A percentile compares a stretch with the other conserved stretches of the same genome.
phyloP scores from a whole-genome alignment of 352 stramenopile species.

The Bremia lactucae region DNA sequence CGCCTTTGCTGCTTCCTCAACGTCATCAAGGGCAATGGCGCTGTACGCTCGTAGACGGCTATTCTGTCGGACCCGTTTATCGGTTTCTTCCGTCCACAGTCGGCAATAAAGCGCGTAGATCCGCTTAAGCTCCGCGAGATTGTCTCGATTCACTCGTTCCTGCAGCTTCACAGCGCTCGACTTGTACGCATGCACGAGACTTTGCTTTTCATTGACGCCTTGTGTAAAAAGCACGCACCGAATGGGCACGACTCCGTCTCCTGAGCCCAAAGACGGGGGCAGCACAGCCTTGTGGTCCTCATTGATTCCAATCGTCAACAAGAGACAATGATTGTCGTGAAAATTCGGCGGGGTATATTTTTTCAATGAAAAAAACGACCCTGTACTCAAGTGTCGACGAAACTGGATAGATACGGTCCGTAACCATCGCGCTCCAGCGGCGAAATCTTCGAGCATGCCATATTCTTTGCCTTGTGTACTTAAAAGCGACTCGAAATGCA shows the following conservation, averaged over 20 bases:
- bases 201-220: conserved; percentile 81
- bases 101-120: conserved; percentile 48
- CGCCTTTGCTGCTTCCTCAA: conserved; percentile 21
- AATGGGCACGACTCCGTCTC: conserved; percentile 39
- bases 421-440: conserved; percentile 72
- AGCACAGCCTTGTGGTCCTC: conserved; percentile 44
- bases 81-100: conserved; percentile 32
- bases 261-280: conserved; percentile 30
- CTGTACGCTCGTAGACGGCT: conserved; percentile 15
- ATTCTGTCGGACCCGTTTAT: conserved; percentile 18
- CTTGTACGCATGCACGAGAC: conserved; percentile 70
- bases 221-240: conserved; percentile 70
- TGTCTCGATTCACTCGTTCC: conserved; percentile 76
- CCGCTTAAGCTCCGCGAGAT: conserved; percentile 49
- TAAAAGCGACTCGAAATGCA: conserved; percentile 80
- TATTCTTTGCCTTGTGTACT: conserved; percentile 91
- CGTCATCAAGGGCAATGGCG: conserved; percentile 4
- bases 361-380: conserved; percentile 48
- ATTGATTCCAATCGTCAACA: conserved; percentile 56
- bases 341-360: conserved; percentile 31
- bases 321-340: conserved; percentile 27
- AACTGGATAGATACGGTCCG: conserved; percentile 71
- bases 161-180: conserved; percentile 64
- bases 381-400: conserved; percentile 30
- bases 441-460: conserved; percentile 90